Percentiles rank a stretch among this genome's conserved stretches.
Conservation (phyloP, 345 rosid species). For the Psidium guajava region DNA sequence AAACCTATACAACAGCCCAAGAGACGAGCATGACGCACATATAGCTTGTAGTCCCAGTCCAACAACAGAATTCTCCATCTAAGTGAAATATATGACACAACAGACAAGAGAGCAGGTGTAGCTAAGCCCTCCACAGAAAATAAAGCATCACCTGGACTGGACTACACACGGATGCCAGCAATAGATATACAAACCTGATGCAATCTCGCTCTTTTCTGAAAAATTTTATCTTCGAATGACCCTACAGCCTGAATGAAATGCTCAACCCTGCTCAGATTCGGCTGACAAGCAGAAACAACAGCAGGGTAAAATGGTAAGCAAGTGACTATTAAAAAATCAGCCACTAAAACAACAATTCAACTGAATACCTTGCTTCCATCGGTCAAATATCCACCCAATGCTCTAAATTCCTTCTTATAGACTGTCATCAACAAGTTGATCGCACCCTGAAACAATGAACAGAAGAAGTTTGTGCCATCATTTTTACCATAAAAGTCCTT, state of each 20-base stretch:
- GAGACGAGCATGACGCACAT: neutral
- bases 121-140: neutral
- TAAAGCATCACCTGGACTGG: neutral
- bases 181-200: conserved; percentile 37
- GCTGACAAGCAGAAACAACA: conserved; percentile 31
- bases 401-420: conserved; percentile 71
- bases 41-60: neutral
- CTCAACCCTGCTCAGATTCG: conserved; percentile 63
- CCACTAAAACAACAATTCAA: neutral
- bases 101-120: neutral
- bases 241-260: conserved; percentile 88
- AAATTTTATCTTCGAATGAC: conserved; percentile 69
- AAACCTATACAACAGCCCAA: neutral
- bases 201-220: conserved; percentile 66
- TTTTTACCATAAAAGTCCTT: neutral
- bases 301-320: neutral
- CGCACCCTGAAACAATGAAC: conserved; percentile 56
- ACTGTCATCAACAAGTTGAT: conserved; percentile 75
- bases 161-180: neutral
- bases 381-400: conserved; percentile 59
- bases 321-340: conserved; percentile 1
- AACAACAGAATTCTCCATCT: neutral
- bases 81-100: neutral
- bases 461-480: neutral
- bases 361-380: conserved; percentile 60